A percentile compares a stretch with the other conserved stretches of the same genome.
Evolutionary conservation across 202 grass and related monocot species (phyloP).

Genomic region (Digitaria exilis): DNA sequence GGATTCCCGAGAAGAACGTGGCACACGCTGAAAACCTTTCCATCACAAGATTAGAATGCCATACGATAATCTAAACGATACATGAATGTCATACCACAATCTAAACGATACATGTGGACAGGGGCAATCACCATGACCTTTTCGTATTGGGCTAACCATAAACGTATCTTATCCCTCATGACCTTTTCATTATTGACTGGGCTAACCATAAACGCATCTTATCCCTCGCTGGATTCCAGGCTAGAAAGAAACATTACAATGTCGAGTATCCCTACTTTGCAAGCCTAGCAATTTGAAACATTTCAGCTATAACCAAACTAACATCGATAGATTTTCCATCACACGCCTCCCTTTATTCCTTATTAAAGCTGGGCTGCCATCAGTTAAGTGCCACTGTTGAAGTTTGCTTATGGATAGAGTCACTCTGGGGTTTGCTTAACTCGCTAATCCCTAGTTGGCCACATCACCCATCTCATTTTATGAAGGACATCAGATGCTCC

Average conservation of each 20-base stretch:
- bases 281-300: slow-evolving; percentile 9
- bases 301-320: slow-evolving; percentile 5
- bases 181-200: slow-evolving; percentile 26
- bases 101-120: background rate
- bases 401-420: background rate
- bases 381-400: background rate
- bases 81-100: no score
- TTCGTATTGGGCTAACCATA: no score
- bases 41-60: no score
- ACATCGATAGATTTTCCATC: background rate
- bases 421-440: background rate
- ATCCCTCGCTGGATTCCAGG: slow-evolving; percentile 16
- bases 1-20: no score
- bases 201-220: background rate
- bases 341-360: slow-evolving; percentile 24
- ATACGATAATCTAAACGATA: no score
- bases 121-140: no score
- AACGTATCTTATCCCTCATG: no score
- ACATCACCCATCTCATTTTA: background rate
- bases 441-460: background rate
- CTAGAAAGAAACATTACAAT: background rate
- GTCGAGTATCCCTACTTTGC: background rate
- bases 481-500: background rate
- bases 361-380: background rate
- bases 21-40: no score